A percentile compares a stretch with the other conserved stretches of the same genome.
Evolutionary conservation across 1,284 basidiomycete species (phyloP).

Genomic region (Malassezia vespertilionis): DNA sequence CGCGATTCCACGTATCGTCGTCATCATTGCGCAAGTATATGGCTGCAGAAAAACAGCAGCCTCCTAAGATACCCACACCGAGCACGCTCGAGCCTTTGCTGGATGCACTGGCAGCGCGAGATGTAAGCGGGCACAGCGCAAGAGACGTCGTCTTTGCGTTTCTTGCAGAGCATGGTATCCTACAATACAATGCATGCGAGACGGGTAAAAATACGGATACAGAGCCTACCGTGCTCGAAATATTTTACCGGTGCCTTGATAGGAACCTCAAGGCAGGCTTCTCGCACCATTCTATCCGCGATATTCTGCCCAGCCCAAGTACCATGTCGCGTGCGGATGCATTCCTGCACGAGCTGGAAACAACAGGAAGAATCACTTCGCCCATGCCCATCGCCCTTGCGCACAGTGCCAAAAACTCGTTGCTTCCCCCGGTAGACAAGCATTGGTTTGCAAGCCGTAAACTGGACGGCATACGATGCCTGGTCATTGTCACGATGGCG

Average conservation of each 20-base stretch:
- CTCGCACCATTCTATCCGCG: slow-evolving; percentile 16
- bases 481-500: slow-evolving; percentile 16
- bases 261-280: slow-evolving; percentile 31
- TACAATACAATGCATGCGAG: slow-evolving; percentile 19
- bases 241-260: slow-evolving; percentile 31
- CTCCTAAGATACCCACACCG: background rate
- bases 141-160: slow-evolving; percentile 20
- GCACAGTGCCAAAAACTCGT: slow-evolving; percentile 8
- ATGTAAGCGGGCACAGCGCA: slow-evolving; percentile 21
- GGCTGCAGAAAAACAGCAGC: background rate
- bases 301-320: background rate
- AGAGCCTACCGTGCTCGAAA: slow-evolving; percentile 14
- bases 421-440: too few species aligned
- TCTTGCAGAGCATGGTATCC: slow-evolving; percentile 20
- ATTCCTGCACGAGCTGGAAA: background rate
- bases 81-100: slow-evolving; percentile 1
- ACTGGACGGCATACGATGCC: slow-evolving; percentile 31
- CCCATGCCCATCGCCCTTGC: slow-evolving; percentile 25
- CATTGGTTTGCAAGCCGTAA: slow-evolving; percentile 31
- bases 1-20: slow-evolving; percentile 1
- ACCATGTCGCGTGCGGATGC: background rate
- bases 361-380: background rate
- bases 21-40: background rate
- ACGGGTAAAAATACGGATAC: too few species aligned
- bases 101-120: slow-evolving; percentile 16